Evolutionary conservation across 2,329 filamentous ascomycete species (phyloP).

Genomic region (Fusarium fujikuroi): DNA sequence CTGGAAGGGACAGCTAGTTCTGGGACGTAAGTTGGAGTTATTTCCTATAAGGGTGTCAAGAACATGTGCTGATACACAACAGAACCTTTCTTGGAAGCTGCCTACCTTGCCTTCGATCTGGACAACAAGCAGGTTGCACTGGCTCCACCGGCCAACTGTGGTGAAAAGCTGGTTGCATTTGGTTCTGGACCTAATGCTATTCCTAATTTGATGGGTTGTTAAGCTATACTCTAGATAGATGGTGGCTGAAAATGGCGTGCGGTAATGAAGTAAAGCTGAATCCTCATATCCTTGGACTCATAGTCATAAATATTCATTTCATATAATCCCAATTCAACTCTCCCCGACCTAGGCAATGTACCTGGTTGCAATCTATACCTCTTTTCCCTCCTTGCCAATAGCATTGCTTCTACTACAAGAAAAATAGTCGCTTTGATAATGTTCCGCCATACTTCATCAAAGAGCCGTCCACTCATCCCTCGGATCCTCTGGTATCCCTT

Average conservation of each 20-base stretch:
- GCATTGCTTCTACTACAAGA: not conserved
- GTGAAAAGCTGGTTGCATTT: not conserved
- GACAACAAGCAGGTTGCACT: not conserved
- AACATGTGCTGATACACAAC: not conserved
- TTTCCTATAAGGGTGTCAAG: fast-evolving
- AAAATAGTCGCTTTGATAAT: not conserved
- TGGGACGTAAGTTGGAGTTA: not conserved
- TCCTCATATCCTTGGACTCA: too few species aligned
- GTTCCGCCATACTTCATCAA: not conserved
- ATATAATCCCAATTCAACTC: not conserved
- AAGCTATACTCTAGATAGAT: too few species aligned
- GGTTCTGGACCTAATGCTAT: not conserved
- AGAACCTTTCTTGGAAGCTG: not conserved
- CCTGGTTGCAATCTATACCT: not conserved
- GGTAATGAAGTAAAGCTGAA: too few species aligned
- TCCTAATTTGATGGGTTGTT: not conserved
- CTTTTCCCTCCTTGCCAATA: not conserved
- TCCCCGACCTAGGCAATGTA: not conserved
- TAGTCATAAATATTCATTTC: not conserved
- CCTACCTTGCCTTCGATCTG: not conserved
- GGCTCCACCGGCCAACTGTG: not conserved
- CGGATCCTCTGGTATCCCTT: not conserved
- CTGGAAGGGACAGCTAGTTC: not conserved
- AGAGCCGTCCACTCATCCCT: not conserved
- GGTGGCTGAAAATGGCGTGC: not conserved